These are phyloP conservation scores for Apiotrichum montevideense DNA, from an alignment of 1,284 basidiomycete species.

Conservation along the genomic window DNA sequence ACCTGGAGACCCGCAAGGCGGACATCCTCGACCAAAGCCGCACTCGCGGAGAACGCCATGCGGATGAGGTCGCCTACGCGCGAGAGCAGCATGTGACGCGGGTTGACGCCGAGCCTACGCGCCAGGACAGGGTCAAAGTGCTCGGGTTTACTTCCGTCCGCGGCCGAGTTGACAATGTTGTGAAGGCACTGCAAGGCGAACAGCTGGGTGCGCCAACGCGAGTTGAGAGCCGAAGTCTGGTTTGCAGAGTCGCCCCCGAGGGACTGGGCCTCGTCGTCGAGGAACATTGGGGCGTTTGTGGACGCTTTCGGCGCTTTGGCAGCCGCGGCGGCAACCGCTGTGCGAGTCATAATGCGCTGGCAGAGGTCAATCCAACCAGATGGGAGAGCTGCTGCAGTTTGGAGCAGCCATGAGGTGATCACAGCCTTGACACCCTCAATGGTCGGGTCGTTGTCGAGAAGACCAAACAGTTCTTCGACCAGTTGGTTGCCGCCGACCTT, in stretches of 20 bases:
- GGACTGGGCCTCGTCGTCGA: slow-evolving; percentile 88
- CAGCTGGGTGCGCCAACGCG: slow-evolving; percentile 92
- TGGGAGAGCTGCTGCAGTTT: slow-evolving; percentile 87
- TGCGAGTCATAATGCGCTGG: slow-evolving; percentile 78
- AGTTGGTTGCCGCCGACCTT: slow-evolving; percentile 87
- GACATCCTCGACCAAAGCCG: slow-evolving; percentile 91
- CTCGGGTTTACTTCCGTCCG: slow-evolving; percentile 65
- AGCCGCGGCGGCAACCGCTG: slow-evolving; percentile 48
- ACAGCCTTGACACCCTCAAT: slow-evolving; percentile 92
- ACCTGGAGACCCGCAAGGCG: slow-evolving; percentile 87
- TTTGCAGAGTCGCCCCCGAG: slow-evolving; percentile 54
- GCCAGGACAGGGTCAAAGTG: slow-evolving; percentile 72
- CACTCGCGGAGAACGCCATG: slow-evolving; percentile 96
- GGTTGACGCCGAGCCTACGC: slow-evolving; percentile 33
- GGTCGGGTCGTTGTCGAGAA: slow-evolving; percentile 84
- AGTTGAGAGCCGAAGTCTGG: slow-evolving; percentile 53
- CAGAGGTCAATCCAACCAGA: slow-evolving; percentile 98
- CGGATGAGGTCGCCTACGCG: slow-evolving; percentile 71
- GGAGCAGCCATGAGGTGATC: slow-evolving; percentile 89
- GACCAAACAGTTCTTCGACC: slow-evolving; percentile 88
- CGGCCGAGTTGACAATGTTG: slow-evolving; percentile 73
- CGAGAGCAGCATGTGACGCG: slow-evolving; percentile 39
- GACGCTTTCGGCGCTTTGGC: slow-evolving; percentile 4
- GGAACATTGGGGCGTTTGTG: slow-evolving; percentile 38
- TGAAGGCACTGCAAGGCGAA: slow-evolving; percentile 92